A percentile compares a stretch with the other conserved stretches of the same genome.
These are phyloP conservation scores for Orbilia brochopaga DNA, from an alignment of 2,329 filamentous ascomycete species.

Conservation along the genomic window DNA sequence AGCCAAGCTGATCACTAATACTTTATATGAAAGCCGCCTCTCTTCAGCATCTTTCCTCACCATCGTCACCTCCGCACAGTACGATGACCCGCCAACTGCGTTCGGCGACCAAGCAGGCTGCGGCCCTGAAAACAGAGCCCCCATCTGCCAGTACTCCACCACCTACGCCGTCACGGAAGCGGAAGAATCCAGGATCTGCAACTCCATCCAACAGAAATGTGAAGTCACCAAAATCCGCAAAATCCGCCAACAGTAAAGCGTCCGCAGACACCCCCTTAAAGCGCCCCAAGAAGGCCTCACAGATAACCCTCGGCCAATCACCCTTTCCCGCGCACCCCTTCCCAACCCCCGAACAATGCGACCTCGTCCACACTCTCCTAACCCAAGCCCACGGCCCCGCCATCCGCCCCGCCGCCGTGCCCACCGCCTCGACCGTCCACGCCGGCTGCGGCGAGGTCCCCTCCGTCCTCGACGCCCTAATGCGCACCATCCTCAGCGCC, in stretches of 20 bases:
- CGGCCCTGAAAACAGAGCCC: background rate
- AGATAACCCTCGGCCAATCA: constrained; percentile 56
- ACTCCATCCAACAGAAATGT: constrained; percentile 56
- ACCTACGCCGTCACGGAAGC: constrained; percentile 18
- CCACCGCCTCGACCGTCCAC: constrained; percentile 71
- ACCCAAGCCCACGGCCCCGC: constrained; percentile 70
- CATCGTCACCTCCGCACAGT: background rate
- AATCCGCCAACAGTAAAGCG: background rate
- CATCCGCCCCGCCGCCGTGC: constrained; percentile 69
- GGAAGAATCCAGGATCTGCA: constrained; percentile 59
- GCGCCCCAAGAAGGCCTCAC: constrained; percentile 57
- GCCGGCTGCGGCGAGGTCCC: constrained; percentile 68
- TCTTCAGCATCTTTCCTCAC: no score
- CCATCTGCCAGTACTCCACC: background rate
- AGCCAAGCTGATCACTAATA: no score
- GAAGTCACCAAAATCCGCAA: background rate
- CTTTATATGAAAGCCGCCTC: no score
- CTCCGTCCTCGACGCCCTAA: constrained; percentile 63
- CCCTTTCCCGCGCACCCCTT: constrained; percentile 72
- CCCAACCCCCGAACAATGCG: constrained; percentile 72
- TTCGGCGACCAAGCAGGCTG: constrained; percentile 3
- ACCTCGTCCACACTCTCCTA: constrained; percentile 71
- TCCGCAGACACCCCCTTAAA: constrained; percentile 51
- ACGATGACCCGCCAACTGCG: constrained; percentile 35
- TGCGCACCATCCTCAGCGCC: constrained; percentile 64